These are phyloP conservation scores for Boletus mariae DNA, from an alignment of 1,284 basidiomycete genomes.

Conservation along the genomic window DNA sequence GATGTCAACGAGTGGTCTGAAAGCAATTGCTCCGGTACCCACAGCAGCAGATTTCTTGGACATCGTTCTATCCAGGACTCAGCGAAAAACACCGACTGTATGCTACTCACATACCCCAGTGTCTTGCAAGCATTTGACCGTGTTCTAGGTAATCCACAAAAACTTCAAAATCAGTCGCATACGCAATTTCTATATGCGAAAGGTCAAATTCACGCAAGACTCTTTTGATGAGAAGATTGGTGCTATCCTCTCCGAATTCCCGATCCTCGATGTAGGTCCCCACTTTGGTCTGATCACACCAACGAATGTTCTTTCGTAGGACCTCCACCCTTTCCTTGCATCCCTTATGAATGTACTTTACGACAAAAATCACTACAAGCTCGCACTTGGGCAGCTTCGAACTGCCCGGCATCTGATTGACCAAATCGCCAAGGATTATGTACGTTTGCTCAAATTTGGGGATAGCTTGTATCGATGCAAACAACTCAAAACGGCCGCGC, in stretches of 20 bases:
- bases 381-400: slow-evolving; percentile 91
- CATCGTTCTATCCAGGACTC: slow-evolving; percentile 91
- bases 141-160: slow-evolving; percentile 82
- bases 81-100: slow-evolving; percentile 96
- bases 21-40: slow-evolving; percentile 96
- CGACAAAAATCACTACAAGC: slow-evolving; percentile 99
- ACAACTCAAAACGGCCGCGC: slow-evolving; percentile 91
- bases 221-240: slow-evolving; percentile 96
- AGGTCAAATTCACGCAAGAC: slow-evolving; percentile 99
- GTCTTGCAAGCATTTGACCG: slow-evolving; percentile 2
- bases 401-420: slow-evolving; percentile 93
- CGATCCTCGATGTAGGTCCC: slow-evolving; percentile 83
- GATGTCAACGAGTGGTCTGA: slow-evolving; percentile 87
- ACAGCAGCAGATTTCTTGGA: slow-evolving; percentile 94
- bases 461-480: slow-evolving; percentile 96
- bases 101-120: slow-evolving; percentile 7
- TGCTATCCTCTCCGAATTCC: slow-evolving; percentile 93
- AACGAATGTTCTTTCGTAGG: slow-evolving; percentile 45
- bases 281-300: background rate
- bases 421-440: slow-evolving; percentile 94
- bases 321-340: slow-evolving; percentile 91
- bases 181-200: slow-evolving; percentile 96
- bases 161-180: slow-evolving; percentile 99
- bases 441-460: slow-evolving; percentile 91
- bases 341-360: slow-evolving; percentile 95